Conservation (phyloP, 495 filamentous ascomycete genomes). For the Astrothelium subdiscretum region DNA sequence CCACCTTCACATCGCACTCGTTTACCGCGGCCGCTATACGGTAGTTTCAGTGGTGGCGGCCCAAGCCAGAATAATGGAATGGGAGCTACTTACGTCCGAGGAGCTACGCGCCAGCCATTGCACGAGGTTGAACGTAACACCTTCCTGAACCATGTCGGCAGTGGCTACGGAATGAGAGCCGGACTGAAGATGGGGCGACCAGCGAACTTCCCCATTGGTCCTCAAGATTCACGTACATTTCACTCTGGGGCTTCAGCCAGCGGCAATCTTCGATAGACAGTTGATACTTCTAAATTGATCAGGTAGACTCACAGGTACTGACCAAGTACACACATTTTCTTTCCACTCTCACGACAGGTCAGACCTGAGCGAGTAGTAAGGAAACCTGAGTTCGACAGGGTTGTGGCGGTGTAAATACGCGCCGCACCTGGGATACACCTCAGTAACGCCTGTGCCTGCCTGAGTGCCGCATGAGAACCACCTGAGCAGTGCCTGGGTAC, state of each 20-base stretch:
- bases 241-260: not conserved
- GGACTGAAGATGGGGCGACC: constrained; percentile 31
- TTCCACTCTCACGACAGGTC: not conserved
- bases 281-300: no score
- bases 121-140: constrained; percentile 18
- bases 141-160: constrained; percentile 14
- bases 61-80: constrained; percentile 6
- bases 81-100: constrained; percentile 11
- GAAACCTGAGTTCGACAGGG: not conserved
- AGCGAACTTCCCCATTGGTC: constrained; percentile 2
- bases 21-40: constrained; percentile 8
- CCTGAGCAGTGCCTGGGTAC: no score
- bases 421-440: not conserved
- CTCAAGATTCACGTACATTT: not conserved
- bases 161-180: constrained; percentile 39
- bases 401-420: not conserved
- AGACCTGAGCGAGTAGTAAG: not conserved
- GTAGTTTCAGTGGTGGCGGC: not conserved
- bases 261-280: not conserved
- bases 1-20: constrained; percentile 14
- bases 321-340: not conserved
- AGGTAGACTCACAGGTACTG: not conserved
- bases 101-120: constrained; percentile 24
- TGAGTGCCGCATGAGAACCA: no score
- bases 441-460: not conserved